These are phyloP conservation scores for Porcisia hertigi DNA, from an alignment of 208 protist species.

Conservation along the genomic window DNA sequence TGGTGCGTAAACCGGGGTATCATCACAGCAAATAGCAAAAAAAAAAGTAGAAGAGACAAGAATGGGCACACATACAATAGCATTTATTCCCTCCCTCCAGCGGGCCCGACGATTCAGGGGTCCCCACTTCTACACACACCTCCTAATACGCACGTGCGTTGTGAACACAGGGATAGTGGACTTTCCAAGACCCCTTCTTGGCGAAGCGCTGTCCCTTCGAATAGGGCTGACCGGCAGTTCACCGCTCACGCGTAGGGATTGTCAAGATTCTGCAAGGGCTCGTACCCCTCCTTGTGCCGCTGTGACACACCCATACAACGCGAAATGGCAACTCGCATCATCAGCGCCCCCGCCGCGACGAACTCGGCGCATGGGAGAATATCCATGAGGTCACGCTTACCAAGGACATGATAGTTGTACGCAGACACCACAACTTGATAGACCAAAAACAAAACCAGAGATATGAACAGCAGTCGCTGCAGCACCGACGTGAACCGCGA, in stretches of 20 bases:
- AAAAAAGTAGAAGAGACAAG: neutral
- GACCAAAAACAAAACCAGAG: constrained; percentile 33
- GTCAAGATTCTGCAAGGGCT: constrained; percentile 19
- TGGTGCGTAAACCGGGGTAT: neutral
- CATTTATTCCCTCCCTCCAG: too few relatives aligned
- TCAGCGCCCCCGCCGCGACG: constrained; percentile 33
- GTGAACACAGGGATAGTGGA: too few relatives aligned
- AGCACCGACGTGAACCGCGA: constrained; percentile 18
- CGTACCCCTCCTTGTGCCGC: constrained; percentile 24
- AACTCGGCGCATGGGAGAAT: constrained; percentile 65
- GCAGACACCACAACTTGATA: constrained; percentile 53
- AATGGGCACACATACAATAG: too few relatives aligned
- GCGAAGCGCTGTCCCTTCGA: neutral
- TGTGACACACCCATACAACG: constrained; percentile 6
- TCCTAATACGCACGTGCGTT: neutral
- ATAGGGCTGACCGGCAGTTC: neutral
- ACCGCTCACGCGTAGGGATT: constrained; percentile 27
- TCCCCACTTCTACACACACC: constrained; percentile 11
- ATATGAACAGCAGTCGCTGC: constrained; percentile 24
- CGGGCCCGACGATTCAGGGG: neutral
- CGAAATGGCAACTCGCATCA: constrained; percentile 21
- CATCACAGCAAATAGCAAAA: constrained; percentile 3
- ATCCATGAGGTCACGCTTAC: constrained; percentile 66
- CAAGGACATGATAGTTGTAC: constrained; percentile 64
- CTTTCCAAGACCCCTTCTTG: too few relatives aligned